Base-by-base conservation (phyloP, 805 yeast species). In the Teunomyces lycoperdinae region DNA sequence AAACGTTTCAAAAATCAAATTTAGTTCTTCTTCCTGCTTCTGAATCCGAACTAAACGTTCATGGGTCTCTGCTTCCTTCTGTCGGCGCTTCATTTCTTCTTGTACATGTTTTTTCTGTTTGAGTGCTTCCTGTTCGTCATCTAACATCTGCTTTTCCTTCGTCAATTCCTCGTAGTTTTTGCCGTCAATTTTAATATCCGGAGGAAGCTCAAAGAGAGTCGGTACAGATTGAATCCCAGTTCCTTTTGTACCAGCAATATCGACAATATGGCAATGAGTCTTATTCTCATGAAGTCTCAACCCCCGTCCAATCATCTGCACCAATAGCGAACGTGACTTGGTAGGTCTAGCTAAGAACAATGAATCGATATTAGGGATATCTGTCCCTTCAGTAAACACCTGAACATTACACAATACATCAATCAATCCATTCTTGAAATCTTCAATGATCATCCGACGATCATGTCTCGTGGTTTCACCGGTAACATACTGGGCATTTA, bases 261-360 rank as follows among this genome's bases (percentile, higher is more conserved):
- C 96, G 0, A 89, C 75, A 5, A 91, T 75, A 56, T 84, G 85
- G 58, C 97, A 89, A 50, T 73, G 69, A 2, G 73, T 63, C 58
- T 91, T 91, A 0, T 76, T 79, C 2, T 74, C 68, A 56, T 81
- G 82, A 10, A 80, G 54, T 32, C 98, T 68, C 35, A 91, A 67
- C 0, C 97, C 98, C 47, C 98, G 73, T 0, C 98, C 98, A 14
- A 91, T 77, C 96, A 91, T 91, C 61, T 91, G 98, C 13, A 83
- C 75, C 32, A 89, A 66, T 38, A 91, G 66, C 0, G 86, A 80
- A 29, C 81, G 68, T 0, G 97, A 90, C 49, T 76, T 76, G 0
- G 97, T 87, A 1, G 97, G 96, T 30, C 97, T 69, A 3, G 88
- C 87, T 29, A 91, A 64, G 27, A 91, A 71, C 9, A 91, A 70